Evolutionary conservation across 2,329 filamentous ascomycete genomes (phyloP), one percentile per base, ranked within the genome.

Genomic region (Scopulariopsis brevicaulis): DNA sequence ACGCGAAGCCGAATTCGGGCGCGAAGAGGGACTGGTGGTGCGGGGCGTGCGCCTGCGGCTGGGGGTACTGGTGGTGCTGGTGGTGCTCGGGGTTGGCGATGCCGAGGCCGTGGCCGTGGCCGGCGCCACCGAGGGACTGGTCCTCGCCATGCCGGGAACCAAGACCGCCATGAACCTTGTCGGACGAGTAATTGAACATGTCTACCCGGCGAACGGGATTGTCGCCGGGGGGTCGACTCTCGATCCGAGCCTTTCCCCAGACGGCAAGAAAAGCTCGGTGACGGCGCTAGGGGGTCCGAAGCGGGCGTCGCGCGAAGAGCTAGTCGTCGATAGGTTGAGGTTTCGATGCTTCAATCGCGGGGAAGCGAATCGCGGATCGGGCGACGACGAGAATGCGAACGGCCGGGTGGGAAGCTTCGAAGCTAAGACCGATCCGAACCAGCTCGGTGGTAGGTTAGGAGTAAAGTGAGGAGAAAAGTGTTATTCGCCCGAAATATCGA

Each of bases 121-220:
- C 51, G 48, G 12, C 51, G 37, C 56, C 56, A 34, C 52, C 51
- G 12, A 35, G 34, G 50, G 56, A 43, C 34, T 28, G 48, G 55
- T 57, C 55, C 22, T 53, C 55, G 46, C 28, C 55, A 57, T 57
- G 46, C 55, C 55, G 55, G 32, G 55, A 53, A 37, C 55, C 55
- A 53, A 53, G 55, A 57, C 55, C 55, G 48, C 55, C 55, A 57
- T 25, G 55, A 57, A 57, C 46, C 48, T 57, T 57, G 28, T 35
- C 40, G n/a, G 55, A 48, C 14, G 55, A 57, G 24, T 57, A 32
- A 57, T 57, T 57, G 50, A 53, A 57, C 55, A 57, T 57, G 48
- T 52, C 55, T 57, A 53, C 55, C 55, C 55, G 55, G 55, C 55
- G 50, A 18, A 57, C 55, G 48, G 18, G 50, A 20, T 40, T 40